These are phyloP conservation scores for Rhodotorula kratochvilovae DNA, from an alignment of 768 basidiomycete species.

Conservation along the genomic window DNA sequence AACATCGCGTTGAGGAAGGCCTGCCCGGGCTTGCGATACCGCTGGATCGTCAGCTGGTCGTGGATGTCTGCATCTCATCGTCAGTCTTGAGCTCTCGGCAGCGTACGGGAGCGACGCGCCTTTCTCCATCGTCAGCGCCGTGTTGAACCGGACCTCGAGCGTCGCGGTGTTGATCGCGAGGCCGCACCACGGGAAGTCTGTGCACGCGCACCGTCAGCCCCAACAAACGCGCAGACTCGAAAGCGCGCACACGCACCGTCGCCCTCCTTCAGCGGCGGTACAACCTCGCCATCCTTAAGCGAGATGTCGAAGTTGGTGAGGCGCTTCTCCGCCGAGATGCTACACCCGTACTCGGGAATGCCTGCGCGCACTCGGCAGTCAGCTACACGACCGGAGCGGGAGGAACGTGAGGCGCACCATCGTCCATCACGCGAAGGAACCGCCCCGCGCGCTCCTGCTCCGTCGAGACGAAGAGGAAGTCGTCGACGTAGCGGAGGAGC, in stretches of 20 bases:
- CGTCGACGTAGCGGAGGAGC: slow-evolving; percentile 82
- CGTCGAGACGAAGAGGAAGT: slow-evolving; percentile 84
- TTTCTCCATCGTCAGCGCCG: slow-evolving; percentile 9
- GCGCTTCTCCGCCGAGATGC: slow-evolving; percentile 82
- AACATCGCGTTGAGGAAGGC: slow-evolving; percentile 70
- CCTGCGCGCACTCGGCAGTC: slow-evolving; percentile 49
- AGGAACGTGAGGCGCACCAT: slow-evolving; percentile 52
- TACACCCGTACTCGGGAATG: slow-evolving; percentile 91
- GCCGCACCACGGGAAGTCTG: slow-evolving; percentile 94
- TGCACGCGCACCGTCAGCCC: not conserved
- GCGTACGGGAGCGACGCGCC: slow-evolving; percentile 1
- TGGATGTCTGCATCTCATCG: slow-evolving; percentile 53
- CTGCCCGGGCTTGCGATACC: slow-evolving; percentile 61
- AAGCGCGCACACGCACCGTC: slow-evolving; percentile 49
- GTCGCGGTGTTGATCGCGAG: slow-evolving; percentile 68
- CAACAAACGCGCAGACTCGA: not conserved
- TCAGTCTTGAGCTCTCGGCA: too few species aligned
- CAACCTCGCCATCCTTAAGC: slow-evolving; percentile 31
- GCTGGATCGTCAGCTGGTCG: slow-evolving; percentile 67
- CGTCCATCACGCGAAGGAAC: slow-evolving; percentile 72
- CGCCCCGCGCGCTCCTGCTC: slow-evolving; percentile 56
- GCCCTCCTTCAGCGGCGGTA: slow-evolving; percentile 50
- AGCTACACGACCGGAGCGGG: not conserved
- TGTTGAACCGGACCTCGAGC: slow-evolving; percentile 60
- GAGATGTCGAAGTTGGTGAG: slow-evolving; percentile 70